A percentile compares a stretch with the other conserved stretches of the same genome.
phyloP scores from a whole-genome alignment of 1,284 basidiomycete genomes.

The Melampsora abietis-canadensis region DNA sequence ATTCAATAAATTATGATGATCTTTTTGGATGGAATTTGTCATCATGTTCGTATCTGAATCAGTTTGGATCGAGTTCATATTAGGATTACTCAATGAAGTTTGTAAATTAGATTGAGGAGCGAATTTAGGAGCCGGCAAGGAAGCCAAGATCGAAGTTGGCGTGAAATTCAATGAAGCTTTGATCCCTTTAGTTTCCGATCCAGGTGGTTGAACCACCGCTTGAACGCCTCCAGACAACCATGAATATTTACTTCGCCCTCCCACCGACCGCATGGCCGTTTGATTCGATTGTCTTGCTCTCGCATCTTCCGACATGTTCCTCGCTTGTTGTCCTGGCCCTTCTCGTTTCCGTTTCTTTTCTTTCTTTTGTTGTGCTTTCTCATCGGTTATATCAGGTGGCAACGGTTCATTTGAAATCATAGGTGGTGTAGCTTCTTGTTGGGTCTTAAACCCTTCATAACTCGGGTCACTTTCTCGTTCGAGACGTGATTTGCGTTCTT shows the following conservation, averaged over 20 bases:
- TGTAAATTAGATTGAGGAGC: conserved; percentile 1
- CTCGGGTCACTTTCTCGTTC: conserved; percentile 58
- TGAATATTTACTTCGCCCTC: conserved; percentile 66
- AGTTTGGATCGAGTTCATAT: neutral
- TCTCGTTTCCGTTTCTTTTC: conserved; percentile 49
- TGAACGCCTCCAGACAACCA: conserved; percentile 69
- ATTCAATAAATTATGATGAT: neutral
- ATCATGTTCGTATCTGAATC: neutral
- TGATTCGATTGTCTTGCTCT: conserved; percentile 83
- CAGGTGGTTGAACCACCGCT: conserved; percentile 54
- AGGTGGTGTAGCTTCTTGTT: neutral
- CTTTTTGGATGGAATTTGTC: neutral
- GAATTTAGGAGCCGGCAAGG: conserved; percentile 25
- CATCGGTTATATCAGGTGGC: conserved; percentile 49
- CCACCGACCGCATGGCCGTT: conserved; percentile 78
- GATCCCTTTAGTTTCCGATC: neutral
- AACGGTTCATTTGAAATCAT: conserved; percentile 3
- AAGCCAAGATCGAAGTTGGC: conserved; percentile 2
- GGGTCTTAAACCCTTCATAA: conserved; percentile 15
- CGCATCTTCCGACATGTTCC: conserved; percentile 82
- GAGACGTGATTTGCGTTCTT: conserved; percentile 73
- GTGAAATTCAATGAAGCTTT: neutral
- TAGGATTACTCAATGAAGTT: too few species aligned
- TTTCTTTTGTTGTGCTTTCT: conserved; percentile 73
- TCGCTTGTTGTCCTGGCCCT: conserved; percentile 73